Base-by-base conservation (phyloP, 331 rosid genomes). In the Ulmus americana region DNA sequence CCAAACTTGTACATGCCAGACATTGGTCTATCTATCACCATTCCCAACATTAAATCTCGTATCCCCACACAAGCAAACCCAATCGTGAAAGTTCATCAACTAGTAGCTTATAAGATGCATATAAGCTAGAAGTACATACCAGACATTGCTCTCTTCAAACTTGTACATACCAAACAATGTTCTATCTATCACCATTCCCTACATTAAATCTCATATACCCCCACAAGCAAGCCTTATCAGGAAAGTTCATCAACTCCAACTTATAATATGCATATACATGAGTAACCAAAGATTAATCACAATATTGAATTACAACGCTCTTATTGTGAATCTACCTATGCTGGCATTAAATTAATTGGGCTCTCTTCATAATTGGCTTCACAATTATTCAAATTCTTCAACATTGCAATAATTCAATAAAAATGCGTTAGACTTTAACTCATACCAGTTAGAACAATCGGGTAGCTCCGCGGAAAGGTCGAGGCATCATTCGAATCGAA, bases 371-470 rank as follows among this genome's bases (percentile, higher is more conserved):
- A 15, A 15, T 14, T 50, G 22, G 14, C 28, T 14, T 50, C 5
- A 50, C 55, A 50, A 28, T 28, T 28, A 28, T 22, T 49, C 54
- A 18, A 50, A 15, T 14, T 4, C 7, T 47, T 8, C 9, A 7
- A 38, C 38, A 49, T 48, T 40, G 7, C 14, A 35, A 11, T 1
- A 38, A 12, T 5, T n/a, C 5, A 5, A 6, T 13, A 11, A 46
- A 7, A 62, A 15, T n/a, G 38, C 14, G 6, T 1, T 16, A 58
- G 62, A 73, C 52, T 48, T 48, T 11, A 49, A 58, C 10, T 39
- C 78, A 40, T 82, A 94, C 99, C 97, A 0, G 99, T 94, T 69
- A 94, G 82, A 74, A 90, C 97, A 60, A 94, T 94, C 5, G 95
- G 97, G 79, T 94, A 90, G 84, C 90, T 94, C 77, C 95, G 83